phyloP scores from a whole-genome alignment of 2,329 filamentous ascomycete species.

The Colletotrichum camelliae region DNA sequence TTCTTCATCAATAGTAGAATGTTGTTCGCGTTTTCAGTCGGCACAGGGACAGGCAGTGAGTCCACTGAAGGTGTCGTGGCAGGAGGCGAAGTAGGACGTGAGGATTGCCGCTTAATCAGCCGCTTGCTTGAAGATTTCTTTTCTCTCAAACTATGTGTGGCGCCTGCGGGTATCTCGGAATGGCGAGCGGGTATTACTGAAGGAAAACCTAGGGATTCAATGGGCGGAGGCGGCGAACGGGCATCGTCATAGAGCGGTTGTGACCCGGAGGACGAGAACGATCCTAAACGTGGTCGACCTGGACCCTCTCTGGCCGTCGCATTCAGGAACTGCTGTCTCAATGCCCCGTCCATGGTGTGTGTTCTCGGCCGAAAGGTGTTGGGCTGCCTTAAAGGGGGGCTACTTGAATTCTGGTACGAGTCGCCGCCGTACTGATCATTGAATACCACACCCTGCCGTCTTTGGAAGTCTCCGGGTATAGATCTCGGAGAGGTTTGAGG shows the following conservation, averaged over 20 bases:
- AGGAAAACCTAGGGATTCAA: constrained; percentile 49
- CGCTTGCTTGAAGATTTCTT: constrained; percentile 55
- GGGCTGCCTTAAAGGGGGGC: constrained; percentile 33
- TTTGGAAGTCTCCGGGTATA: constrained; percentile 47
- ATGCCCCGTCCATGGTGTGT: constrained; percentile 62
- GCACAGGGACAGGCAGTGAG: constrained; percentile 63
- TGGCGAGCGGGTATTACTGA: constrained; percentile 40
- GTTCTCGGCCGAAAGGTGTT: constrained; percentile 56
- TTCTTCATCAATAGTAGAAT: constrained; percentile 79
- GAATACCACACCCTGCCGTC: constrained; percentile 67
- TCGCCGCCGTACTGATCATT: constrained; percentile 56
- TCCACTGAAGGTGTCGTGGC: constrained; percentile 61
- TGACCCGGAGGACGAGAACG: constrained; percentile 69
- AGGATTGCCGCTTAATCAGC: constrained; percentile 59
- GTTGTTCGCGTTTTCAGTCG: constrained; percentile 72
- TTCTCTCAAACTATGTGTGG: constrained; percentile 42
- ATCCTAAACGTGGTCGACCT: constrained; percentile 69
- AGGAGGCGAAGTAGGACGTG: constrained; percentile 64
- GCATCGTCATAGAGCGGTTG: constrained; percentile 58
- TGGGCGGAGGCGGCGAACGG: constrained; percentile 42
- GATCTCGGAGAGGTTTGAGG: constrained; percentile 54
- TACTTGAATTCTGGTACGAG: constrained; percentile 55
- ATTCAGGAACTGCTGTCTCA: constrained; percentile 49
- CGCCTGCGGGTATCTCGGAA: constrained; percentile 19
- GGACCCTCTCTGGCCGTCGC: constrained; percentile 44